Conservation (phyloP, 768 basidiomycete genomes). For the Tulasnella sp. region DNA sequence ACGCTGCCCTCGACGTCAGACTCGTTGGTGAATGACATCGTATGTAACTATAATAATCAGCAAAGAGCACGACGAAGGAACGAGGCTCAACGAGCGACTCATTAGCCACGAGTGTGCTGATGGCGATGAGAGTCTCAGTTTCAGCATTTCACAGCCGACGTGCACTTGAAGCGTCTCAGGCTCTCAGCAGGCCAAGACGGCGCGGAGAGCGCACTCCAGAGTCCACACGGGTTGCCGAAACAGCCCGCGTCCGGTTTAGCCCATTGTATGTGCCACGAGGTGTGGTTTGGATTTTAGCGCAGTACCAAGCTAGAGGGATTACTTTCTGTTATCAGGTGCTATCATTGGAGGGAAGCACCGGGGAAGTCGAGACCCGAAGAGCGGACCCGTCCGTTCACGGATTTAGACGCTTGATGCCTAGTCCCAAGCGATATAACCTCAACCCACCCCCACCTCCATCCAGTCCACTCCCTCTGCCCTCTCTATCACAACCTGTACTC, state of each 20-base stretch:
- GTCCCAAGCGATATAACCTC: neutral
- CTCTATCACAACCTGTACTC: neutral
- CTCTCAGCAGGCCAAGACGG: neutral
- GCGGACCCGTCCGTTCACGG: neutral
- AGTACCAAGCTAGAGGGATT: neutral
- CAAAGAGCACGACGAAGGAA: neutral
- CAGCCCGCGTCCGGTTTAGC: neutral
- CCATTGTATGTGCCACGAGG: neutral
- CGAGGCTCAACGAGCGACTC: neutral
- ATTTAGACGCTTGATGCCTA: neutral
- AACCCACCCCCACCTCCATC: neutral
- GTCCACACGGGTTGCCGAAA: neutral
- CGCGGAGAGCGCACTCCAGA: neutral
- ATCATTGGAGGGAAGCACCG: neutral
- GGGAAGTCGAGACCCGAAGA: neutral
- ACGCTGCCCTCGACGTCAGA: constrained; percentile 1
- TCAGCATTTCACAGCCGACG: neutral
- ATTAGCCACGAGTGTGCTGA: neutral
- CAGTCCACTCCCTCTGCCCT: neutral
- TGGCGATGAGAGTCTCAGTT: neutral
- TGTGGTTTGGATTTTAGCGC: neutral
- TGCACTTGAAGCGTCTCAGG: neutral
- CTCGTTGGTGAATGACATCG: neutral
- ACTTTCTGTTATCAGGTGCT: neutral
- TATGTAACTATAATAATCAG: neutral